phyloP scores from a whole-genome alignment of 2,329 filamentous ascomycete species.

The Elsinoe necatrix region DNA sequence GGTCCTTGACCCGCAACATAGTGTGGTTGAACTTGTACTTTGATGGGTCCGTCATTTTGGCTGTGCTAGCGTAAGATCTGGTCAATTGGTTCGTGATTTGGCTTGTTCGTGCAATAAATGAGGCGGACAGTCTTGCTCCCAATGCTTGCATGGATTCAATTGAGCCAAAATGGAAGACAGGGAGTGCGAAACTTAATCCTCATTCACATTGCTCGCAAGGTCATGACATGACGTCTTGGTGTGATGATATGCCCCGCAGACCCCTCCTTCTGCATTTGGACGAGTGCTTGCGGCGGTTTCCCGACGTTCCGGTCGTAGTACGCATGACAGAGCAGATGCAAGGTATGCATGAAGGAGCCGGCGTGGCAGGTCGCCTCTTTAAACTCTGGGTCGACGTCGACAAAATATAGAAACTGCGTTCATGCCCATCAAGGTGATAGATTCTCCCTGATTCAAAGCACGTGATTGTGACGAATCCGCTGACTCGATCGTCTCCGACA shows the following conservation, averaged over 20 bases:
- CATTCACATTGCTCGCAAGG: background rate
- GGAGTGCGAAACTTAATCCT: background rate
- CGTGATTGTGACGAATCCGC: conserved; percentile 1
- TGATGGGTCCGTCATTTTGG: conserved; percentile 51
- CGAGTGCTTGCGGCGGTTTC: background rate
- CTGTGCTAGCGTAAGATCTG: conserved; percentile 24
- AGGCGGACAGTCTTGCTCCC: background rate
- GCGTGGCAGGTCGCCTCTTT: background rate
- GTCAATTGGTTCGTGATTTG: background rate
- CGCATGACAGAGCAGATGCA: background rate
- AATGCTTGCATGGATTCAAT: conserved; percentile 10
- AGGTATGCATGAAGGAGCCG: background rate
- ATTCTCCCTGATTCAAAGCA: background rate
- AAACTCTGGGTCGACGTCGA: no score
- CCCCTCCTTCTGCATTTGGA: conserved; percentile 6
- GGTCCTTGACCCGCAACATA: conserved; percentile 72
- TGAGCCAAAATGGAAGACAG: background rate
- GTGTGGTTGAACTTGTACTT: conserved; percentile 59
- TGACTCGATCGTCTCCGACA: background rate
- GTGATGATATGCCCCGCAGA: background rate
- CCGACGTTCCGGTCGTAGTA: background rate
- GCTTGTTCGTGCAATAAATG: background rate
- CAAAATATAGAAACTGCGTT: background rate
- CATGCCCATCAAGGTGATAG: background rate
- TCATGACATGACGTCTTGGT: conserved; percentile 11